Evolutionary conservation across 371 early-diverging fungal genomes (phyloP), one percentile per base, ranked within the genome.

Genomic region (Mortierella sp.): DNA sequence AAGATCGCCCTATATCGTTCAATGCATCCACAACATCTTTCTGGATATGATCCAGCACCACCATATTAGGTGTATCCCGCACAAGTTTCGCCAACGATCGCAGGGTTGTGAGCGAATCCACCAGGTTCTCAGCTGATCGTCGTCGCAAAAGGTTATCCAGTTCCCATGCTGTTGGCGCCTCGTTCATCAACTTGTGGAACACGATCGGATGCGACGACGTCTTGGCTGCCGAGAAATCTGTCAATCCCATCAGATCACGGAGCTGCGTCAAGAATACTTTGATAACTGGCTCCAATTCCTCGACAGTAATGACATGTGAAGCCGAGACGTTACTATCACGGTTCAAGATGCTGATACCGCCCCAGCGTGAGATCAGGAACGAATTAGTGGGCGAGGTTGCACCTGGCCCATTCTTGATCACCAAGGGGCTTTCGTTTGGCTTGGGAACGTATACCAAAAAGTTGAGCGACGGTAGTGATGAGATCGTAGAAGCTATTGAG

Each of bases 321-420:
- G 18, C 24, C 63, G 45, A 30, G 41, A 51, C 61, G 21, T 48
- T 39, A 23, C 53, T 34, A 23, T 64, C 48, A 1, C 82, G 82
- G 21, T 96, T 96, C 16, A 82, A 73, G 43, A 98, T 90, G 0
- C 85, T 82, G 34, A 97, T 83, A 19, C 97, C 97, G 16, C 98
- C 98, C 96, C 96, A 98, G 19, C 92, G 91, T 45, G 96, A 95
- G 39, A 97, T 90, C 27, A 94, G 60, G 62, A 97, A 98, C 0
- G 94, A 91, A 65, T 94, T 95, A 18, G 68, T 73, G 52, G 85
- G 86, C 18, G 71, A 60, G 3, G 81, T 78, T 30, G 81, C 73
- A 23, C 68, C 83, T 71, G 62, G 66, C 18, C 82, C 65, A 59
- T 84, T 83, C 42, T 86, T 84, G 43, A 96, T 83, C 58, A 86